A percentile compares a stretch with the other conserved stretches of the same genome.
Evolutionary conservation across 495 filamentous ascomycete genomes (phyloP).

Genomic region (Daldinia concentrica): DNA sequence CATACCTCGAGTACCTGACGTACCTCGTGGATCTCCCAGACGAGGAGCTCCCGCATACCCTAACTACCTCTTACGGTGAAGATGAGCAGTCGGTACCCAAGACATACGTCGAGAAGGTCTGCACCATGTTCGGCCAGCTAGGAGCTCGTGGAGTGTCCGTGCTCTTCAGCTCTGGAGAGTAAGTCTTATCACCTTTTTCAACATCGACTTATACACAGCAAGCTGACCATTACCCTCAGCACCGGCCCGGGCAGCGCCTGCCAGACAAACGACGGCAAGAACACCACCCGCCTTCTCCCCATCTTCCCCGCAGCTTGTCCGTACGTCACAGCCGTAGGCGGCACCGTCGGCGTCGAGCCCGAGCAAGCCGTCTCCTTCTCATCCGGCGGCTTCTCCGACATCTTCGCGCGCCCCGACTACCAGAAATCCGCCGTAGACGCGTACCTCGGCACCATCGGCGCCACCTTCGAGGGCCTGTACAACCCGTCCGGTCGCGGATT

Average conservation of each 20-base stretch:
- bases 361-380: slow-evolving; percentile 67
- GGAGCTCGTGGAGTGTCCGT: slow-evolving; percentile 81
- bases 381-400: slow-evolving; percentile 72
- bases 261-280: slow-evolving; percentile 72
- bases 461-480: slow-evolving; percentile 54
- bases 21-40: slow-evolving; percentile 58
- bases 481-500: slow-evolving; percentile 68
- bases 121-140: slow-evolving; percentile 70
- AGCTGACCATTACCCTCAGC: slow-evolving; percentile 33
- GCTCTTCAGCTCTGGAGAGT: slow-evolving; percentile 76
- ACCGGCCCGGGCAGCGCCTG: slow-evolving; percentile 72
- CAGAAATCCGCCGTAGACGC: slow-evolving; percentile 62
- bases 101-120: slow-evolving; percentile 71
- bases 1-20: slow-evolving; percentile 76
- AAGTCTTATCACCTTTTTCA: slow-evolving; percentile 10
- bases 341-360: slow-evolving; percentile 65
- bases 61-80: slow-evolving; percentile 84
- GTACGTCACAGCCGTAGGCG: slow-evolving; percentile 75
- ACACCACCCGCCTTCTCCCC: slow-evolving; percentile 67
- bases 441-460: slow-evolving; percentile 56
- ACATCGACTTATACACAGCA: background rate
- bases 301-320: slow-evolving; percentile 76
- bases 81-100: slow-evolving; percentile 78
- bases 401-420: slow-evolving; percentile 65
- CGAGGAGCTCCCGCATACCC: slow-evolving; percentile 70